A percentile compares a stretch with the other conserved stretches of the same genome.
These are phyloP conservation scores for Talaromyces piceae DNA, from an alignment of 2,329 filamentous ascomycete species.

Conservation along the genomic window DNA sequence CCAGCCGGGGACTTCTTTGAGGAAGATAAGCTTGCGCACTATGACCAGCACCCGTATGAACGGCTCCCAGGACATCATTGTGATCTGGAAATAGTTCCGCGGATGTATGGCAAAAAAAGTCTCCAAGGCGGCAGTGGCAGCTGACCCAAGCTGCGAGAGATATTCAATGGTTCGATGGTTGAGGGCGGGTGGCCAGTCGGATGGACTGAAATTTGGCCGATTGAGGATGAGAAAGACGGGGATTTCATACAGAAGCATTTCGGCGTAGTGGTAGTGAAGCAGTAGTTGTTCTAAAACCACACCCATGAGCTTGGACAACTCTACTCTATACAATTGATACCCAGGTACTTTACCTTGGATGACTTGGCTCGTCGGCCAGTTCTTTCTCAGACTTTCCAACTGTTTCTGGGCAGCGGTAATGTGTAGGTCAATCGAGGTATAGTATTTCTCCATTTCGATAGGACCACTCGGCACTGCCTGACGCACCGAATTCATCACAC, in stretches of 20 bases:
- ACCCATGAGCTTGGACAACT: background rate
- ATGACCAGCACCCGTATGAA: conserved; percentile 1
- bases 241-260: conserved; percentile 6
- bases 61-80: conserved; percentile 1
- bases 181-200: background rate
- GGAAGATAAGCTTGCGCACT: conserved; percentile 3
- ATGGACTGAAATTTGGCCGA: background rate
- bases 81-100: conserved; percentile 1
- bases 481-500: background rate
- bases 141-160: background rate
- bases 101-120: conserved; percentile 2
- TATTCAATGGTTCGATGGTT: background rate
- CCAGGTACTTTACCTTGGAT: background rate
- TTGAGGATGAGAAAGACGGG: conserved; percentile 1
- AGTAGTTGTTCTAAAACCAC: background rate
- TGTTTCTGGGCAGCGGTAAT: background rate
- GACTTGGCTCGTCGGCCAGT: background rate
- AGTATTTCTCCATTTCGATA: background rate
- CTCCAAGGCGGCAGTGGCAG: background rate
- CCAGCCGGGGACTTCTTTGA: conserved; percentile 4
- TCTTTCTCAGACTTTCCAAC: background rate
- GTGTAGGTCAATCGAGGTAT: background rate
- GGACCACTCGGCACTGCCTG: background rate
- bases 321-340: background rate
- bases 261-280: conserved; percentile 4